These are phyloP conservation scores for Tylopilus sp. DNA, from an alignment of 1,284 basidiomycete species.

Conservation along the genomic window DNA sequence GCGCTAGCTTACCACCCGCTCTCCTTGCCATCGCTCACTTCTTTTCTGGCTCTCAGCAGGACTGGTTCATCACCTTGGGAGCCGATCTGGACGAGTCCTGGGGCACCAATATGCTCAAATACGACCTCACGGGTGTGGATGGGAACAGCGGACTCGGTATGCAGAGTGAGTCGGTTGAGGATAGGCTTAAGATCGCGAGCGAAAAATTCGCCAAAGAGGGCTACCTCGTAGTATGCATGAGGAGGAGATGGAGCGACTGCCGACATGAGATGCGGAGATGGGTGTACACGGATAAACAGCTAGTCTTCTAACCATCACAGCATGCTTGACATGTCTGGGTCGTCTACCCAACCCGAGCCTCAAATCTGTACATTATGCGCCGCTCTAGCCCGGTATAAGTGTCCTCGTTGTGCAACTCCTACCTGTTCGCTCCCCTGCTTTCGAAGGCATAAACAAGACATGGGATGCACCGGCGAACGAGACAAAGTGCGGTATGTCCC, in stretches of 20 bases:
- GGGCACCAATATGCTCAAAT: conserved; percentile 69
- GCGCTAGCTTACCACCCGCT: conserved; percentile 50
- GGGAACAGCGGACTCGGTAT: conserved; percentile 65
- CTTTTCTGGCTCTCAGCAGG: conserved; percentile 67
- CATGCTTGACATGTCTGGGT: conserved; percentile 11
- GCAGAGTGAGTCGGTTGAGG: conserved; percentile 70
- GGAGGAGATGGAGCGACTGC: conserved; percentile 25
- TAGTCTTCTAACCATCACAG: background rate
- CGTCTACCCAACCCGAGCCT: conserved; percentile 1
- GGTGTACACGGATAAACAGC: too few relatives aligned
- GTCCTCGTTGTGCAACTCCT: conserved; percentile 66
- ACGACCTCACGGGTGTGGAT: conserved; percentile 71
- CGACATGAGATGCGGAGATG: conserved; percentile 19
- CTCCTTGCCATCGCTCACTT: conserved; percentile 48
- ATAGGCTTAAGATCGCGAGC: conserved; percentile 59
- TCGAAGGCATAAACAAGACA: conserved; percentile 60
- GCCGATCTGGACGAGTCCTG: conserved; percentile 49
- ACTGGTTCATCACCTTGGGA: conserved; percentile 55
- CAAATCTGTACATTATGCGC: conserved; percentile 40
- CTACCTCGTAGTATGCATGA: conserved; percentile 74
- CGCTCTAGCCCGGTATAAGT: conserved; percentile 67
- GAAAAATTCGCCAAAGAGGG: conserved; percentile 72
- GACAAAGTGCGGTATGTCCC: conserved; percentile 72
- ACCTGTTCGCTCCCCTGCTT: conserved; percentile 78
- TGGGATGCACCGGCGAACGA: conserved; percentile 70